Evolutionary conservation across 192 early-diverging fungal genomes (phyloP).

Genomic region (Podochytrium sp.): DNA sequence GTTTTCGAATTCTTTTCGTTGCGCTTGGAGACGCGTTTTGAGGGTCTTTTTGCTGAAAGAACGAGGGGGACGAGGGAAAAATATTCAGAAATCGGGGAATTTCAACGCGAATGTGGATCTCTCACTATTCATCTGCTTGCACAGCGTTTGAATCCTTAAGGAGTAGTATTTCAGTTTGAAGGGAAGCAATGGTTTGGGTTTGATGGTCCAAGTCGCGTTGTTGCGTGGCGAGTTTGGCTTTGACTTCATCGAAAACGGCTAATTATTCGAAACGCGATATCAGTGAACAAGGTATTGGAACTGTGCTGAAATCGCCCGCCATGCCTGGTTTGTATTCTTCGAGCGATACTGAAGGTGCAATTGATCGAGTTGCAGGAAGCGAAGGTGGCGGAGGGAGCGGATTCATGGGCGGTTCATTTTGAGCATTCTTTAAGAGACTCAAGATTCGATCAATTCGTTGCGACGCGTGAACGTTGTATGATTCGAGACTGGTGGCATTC

Average conservation of each 20-base stretch:
- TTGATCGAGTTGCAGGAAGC: no score
- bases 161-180: slow-evolving; percentile 50
- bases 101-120: background rate
- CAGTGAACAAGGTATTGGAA: no score
- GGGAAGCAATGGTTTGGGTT: slow-evolving; percentile 35
- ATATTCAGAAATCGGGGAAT: background rate
- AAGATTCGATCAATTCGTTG: slow-evolving; percentile 54
- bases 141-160: slow-evolving; percentile 43
- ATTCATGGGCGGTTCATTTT: slow-evolving; percentile 29
- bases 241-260: slow-evolving; percentile 59
- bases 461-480: slow-evolving; percentile 28
- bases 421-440: slow-evolving; percentile 52
- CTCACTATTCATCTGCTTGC: slow-evolving; percentile 44
- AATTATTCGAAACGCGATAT: no score
- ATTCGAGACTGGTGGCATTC: background rate
- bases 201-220: slow-evolving; percentile 61
- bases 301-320: no score
- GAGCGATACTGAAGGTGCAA: no score
- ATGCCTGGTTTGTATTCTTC: no score
- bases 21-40: slow-evolving; percentile 59
- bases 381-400: no score
- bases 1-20: slow-evolving; percentile 65
- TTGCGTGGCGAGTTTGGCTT: slow-evolving; percentile 57
- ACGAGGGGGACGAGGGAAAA: background rate
- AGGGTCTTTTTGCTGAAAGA: slow-evolving; percentile 49